Base-by-base conservation (phyloP, 2,329 filamentous ascomycete species). In the Monilinia laxa region DNA sequence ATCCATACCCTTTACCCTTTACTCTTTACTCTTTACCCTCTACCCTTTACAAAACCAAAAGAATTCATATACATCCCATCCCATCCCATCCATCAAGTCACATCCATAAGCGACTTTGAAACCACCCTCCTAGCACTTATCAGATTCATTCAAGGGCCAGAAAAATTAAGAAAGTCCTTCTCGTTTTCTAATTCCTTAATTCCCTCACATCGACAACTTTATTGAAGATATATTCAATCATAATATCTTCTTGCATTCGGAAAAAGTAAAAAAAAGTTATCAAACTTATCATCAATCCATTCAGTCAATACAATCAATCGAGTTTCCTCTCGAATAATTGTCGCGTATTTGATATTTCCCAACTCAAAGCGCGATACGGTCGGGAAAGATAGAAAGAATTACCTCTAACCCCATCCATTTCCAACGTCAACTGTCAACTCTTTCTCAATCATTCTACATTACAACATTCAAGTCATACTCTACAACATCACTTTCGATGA, bases 371-470 rank as follows among this genome's bases (percentile, higher is more conserved):
- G 60, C 64, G 38, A 66, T 62, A 62, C 64, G 56, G 64, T 66
- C 64, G 64, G 64, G 62, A 62, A 53, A 35, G 38, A 28, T 47
- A 66, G 64, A 66, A 62, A 66, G 64, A 66, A 62, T 66, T 66
- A 54, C 56, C 64, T 60, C 54, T 62, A 42, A 55, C 64, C 47
- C 40, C 64, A 60, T 65, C 55, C 54, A 66, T 38, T 62, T 45
- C 47, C 56, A 62, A 62, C 64, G 56, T 62, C 64, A 42, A 66
- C 51, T 51, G 56, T 62, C 56, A 62, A 65, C 64, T 60, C 56
- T 20, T 47, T 20, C 64, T 42, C 12, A 49, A 42, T 53, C 49
- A 62, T 51, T 31, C 45, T 54, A 25, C 56, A 55, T 54, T 54
- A 47, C 64, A 54, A 23, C 49, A 38, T 49, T 12, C 56, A 52